Percentiles rank a stretch among this genome's conserved stretches.
These are phyloP conservation scores for Termitomyces titanicus DNA, from an alignment of 768 basidiomycete species.

Conservation along the genomic window DNA sequence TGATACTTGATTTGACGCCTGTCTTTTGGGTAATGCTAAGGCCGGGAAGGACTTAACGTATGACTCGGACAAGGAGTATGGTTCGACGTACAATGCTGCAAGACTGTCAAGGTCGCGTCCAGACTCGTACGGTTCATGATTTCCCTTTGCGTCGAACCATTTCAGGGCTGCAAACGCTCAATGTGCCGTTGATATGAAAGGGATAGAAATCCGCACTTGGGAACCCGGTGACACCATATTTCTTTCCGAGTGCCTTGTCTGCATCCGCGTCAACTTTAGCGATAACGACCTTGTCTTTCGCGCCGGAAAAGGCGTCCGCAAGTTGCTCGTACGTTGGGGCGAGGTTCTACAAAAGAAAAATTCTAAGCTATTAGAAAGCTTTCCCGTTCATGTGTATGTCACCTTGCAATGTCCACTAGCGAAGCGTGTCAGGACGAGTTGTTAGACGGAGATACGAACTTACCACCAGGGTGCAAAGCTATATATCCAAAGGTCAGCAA, in stretches of 20 bases:
- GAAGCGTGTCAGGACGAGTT: neutral
- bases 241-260: slow-evolving; percentile 71
- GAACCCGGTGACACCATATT: slow-evolving; percentile 79
- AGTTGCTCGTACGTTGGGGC: slow-evolving; percentile 88
- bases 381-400: slow-evolving; percentile 8
- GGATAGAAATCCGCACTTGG: slow-evolving; percentile 62
- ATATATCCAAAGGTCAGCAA: slow-evolving; percentile 1
- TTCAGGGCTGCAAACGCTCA: slow-evolving; percentile 64
- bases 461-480: slow-evolving; percentile 93
- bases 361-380: slow-evolving; percentile 4
- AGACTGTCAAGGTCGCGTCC: slow-evolving; percentile 81
- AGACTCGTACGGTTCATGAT: slow-evolving; percentile 63
- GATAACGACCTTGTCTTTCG: slow-evolving; percentile 79
- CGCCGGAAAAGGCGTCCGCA: slow-evolving; percentile 78
- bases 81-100: slow-evolving; percentile 60
- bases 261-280: slow-evolving; percentile 93
- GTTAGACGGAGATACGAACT: neutral
- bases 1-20: slow-evolving; percentile 84
- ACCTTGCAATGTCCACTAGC: slow-evolving; percentile 86
- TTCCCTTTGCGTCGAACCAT: slow-evolving; percentile 80
- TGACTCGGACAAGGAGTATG: slow-evolving; percentile 2
- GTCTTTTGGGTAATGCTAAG: slow-evolving; percentile 69
- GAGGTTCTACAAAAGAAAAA: slow-evolving; percentile 55
- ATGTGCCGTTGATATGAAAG: neutral
- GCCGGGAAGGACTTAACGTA: neutral